Percentiles rank a stretch among this genome's conserved stretches.
These are phyloP conservation scores for Acer saccharum DNA, from an alignment of 345 rosid species.

Conservation along the genomic window DNA sequence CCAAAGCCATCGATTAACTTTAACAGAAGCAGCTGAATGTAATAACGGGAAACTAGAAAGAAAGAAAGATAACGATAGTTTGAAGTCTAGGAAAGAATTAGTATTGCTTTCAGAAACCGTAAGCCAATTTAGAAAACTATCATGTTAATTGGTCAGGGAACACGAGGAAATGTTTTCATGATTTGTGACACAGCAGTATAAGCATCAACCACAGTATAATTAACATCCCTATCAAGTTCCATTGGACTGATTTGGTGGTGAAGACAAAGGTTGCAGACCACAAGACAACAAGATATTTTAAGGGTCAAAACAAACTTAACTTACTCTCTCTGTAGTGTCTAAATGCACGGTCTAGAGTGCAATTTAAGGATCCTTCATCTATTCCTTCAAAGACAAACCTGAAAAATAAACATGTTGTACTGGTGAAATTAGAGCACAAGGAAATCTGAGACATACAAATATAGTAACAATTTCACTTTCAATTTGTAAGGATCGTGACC, in stretches of 20 bases:
- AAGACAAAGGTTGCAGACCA: background rate
- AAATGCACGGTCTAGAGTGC: constrained; percentile 58
- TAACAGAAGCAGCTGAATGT: background rate
- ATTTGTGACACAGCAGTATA: background rate
- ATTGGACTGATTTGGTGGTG: background rate
- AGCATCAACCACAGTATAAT: background rate
- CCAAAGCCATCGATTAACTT: background rate
- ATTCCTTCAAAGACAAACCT: constrained; percentile 65
- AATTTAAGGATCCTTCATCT: constrained; percentile 54
- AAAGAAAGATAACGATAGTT: background rate
- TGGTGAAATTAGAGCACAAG: background rate
- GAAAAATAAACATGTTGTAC: background rate
- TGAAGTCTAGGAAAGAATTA: background rate
- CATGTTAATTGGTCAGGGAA: background rate
- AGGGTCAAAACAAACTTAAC: constrained; percentile 3
- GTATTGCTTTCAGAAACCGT: background rate
- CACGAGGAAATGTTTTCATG: background rate
- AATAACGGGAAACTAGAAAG: background rate
- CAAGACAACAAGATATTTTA: background rate
- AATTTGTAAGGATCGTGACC: background rate
- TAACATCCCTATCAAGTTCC: background rate
- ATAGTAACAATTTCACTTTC: background rate
- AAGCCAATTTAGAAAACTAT: background rate
- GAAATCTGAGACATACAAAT: background rate
- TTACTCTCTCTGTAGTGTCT: constrained; percentile 44